Conservation (phyloP, 805 yeast genomes). For the Lachancea sp. region DNA sequence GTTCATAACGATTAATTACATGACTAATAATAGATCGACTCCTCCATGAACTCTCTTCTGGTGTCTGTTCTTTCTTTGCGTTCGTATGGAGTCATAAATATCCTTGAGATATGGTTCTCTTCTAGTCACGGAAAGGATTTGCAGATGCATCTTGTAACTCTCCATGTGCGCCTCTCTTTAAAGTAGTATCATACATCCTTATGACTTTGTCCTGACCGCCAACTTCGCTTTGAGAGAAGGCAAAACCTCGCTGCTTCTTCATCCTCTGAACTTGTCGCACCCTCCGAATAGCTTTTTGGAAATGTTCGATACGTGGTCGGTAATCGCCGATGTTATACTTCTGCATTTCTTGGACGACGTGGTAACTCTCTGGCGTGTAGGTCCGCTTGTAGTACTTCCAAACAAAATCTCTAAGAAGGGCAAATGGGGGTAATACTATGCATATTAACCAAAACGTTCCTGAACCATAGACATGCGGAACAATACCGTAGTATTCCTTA, state of each 20-base stretch:
- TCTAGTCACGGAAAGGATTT: slow-evolving; percentile 22
- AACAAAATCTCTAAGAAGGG: slow-evolving; percentile 78
- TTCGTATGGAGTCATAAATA: too few species aligned
- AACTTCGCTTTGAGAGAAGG: slow-evolving; percentile 92
- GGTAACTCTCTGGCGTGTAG: slow-evolving; percentile 87
- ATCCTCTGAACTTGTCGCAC: slow-evolving; percentile 97
- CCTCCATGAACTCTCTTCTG: background rate
- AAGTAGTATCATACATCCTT: slow-evolving; percentile 92
- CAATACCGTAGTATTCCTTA: slow-evolving; percentile 74
- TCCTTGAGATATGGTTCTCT: too few species aligned
- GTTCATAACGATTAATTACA: background rate
- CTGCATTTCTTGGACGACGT: slow-evolving; percentile 93
- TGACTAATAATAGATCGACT: background rate
- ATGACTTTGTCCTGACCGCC: slow-evolving; percentile 82
- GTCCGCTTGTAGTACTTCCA: slow-evolving; percentile 95
- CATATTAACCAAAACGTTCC: slow-evolving; percentile 77
- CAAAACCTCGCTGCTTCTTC: slow-evolving; percentile 97
- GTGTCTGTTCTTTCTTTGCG: too few species aligned
- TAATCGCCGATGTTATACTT: slow-evolving; percentile 89
- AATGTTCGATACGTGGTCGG: slow-evolving; percentile 93
- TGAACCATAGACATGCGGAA: slow-evolving; percentile 69
- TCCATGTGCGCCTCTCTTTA: slow-evolving; percentile 70
- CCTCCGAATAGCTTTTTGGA: slow-evolving; percentile 93
- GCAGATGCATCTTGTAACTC: slow-evolving; percentile 42
- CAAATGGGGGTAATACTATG: slow-evolving; percentile 67